These are phyloP conservation scores for Zymoseptoria tritici DNA, from an alignment of 2,329 filamentous ascomycete species.

Conservation along the genomic window DNA sequence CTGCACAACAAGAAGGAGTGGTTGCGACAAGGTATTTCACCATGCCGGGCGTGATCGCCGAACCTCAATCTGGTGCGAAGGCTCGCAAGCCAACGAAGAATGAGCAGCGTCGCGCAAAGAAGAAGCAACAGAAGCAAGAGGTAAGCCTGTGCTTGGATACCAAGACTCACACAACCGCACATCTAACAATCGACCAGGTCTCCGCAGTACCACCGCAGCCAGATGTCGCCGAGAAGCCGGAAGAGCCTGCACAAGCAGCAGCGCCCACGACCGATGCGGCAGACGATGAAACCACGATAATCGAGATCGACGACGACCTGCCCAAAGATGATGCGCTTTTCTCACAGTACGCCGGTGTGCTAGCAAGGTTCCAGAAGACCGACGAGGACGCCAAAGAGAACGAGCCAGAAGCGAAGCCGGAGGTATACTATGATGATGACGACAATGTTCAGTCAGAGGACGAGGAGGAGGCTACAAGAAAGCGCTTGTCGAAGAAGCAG, in stretches of 20 bases:
- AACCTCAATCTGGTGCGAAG: slow-evolving; percentile 24
- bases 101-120: slow-evolving; percentile 84
- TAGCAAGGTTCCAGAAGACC: slow-evolving; percentile 68
- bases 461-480: slow-evolving; percentile 54
- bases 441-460: slow-evolving; percentile 82
- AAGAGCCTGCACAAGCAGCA: slow-evolving; percentile 20
- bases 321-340: slow-evolving; percentile 59
- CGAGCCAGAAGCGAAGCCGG: slow-evolving; percentile 64
- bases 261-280: slow-evolving; percentile 22
- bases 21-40: slow-evolving; percentile 18
- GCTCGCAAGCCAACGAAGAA: slow-evolving; percentile 78
- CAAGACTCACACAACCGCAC: not conserved
- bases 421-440: slow-evolving; percentile 76
- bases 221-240: slow-evolving; percentile 19
- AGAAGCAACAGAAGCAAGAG: slow-evolving; percentile 80
- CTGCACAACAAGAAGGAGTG: not conserved
- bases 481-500: slow-evolving; percentile 88
- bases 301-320: slow-evolving; percentile 19
- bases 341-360: slow-evolving; percentile 74
- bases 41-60: slow-evolving; percentile 31
- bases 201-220: slow-evolving; percentile 25
- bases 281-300: slow-evolving; percentile 19
- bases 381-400: slow-evolving; percentile 47
- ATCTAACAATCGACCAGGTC: slow-evolving; percentile 11
- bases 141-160: not conserved